Base-by-base conservation (phyloP, 2,329 filamentous ascomycete genomes). In the Fusarium abutilonis region DNA sequence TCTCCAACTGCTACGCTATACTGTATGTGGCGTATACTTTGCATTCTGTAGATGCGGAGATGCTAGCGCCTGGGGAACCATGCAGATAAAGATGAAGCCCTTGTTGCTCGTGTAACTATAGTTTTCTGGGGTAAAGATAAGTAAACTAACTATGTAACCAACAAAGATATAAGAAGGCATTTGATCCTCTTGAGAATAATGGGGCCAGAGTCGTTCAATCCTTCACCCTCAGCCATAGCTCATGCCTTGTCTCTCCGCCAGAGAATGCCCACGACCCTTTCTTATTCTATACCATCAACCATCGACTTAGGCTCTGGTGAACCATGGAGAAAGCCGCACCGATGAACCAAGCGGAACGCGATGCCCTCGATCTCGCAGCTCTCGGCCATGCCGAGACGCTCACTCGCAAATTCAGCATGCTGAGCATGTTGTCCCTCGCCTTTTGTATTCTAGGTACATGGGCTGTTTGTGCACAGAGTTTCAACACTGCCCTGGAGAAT, bases 391-490 rank as follows among this genome's bases (percentile, higher is more conserved):
- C 65, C 31, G 73, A 79, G 63, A 70, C 64, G 4, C 74, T 79
- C 31, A 65, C 70, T 6, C 76, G 77, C 40, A 79, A 85, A 63
- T 86, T 86, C 69, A 78, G 78, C 67, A 72, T 79, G 5, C 78
- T 78, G 77, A 84, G 81, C 72, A 85, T 86, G 81, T 75, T 86
- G 11, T 80, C 82, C 19, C 76, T 86, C 29, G 81, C 83, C 39
- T 85, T 86, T 54, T 83, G 79, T 59, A 82, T 86, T 29, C 75
- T 86, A 28, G 83, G 83, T 38, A 86, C 83, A 7, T 86, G 83
- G 77, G 82, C 82, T 0, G 84, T 82, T 4, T 82, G 85, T 56
- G 83, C 83, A 0, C 82, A 85, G 66, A 70, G 69, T 38, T 63
- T 77, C 10, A 68, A 68, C 34, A 82, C 76, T 40, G 84, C 82